Evolutionary conservation across 495 filamentous ascomycete species (phyloP).

Genomic region (Penicillium argentinense): DNA sequence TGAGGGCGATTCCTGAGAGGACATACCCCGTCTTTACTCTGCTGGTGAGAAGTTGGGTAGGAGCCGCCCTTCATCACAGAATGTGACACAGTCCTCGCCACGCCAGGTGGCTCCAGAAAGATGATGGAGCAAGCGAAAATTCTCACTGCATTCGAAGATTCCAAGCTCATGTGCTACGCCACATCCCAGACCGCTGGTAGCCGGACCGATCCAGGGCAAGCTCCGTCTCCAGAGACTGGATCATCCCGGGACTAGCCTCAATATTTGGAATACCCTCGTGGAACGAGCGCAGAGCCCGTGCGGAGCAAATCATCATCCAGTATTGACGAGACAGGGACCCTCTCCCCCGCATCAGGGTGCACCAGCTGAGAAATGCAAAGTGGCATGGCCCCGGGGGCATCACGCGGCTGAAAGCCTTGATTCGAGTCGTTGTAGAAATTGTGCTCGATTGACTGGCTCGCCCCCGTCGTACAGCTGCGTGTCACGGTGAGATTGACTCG

Average conservation of each 20-base stretch:
- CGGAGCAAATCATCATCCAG: not conserved
- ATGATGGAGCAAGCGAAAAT: not conserved
- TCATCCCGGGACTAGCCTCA: slow-evolving; percentile 3
- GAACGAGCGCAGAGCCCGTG: slow-evolving; percentile 4
- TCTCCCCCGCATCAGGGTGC: not conserved
- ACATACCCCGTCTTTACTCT: too few relatives aligned
- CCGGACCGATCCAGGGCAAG: slow-evolving; percentile 3
- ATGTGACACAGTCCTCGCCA: slow-evolving; percentile 7
- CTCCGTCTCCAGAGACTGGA: slow-evolving; percentile 1
- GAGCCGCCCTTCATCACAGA: not conserved
- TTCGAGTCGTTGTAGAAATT: slow-evolving; percentile 4
- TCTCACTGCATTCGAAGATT: not conserved
- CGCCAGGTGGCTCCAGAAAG: slow-evolving; percentile 2
- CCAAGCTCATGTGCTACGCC: slow-evolving; percentile 5
- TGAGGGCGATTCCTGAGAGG: not conserved
- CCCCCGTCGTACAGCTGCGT: slow-evolving; percentile 23
- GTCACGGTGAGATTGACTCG: slow-evolving; percentile 26
- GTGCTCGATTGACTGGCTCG: slow-evolving; percentile 7
- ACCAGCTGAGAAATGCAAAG: slow-evolving; percentile 9
- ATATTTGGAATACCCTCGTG: slow-evolving; percentile 11
- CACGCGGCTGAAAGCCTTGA: slow-evolving; percentile 13
- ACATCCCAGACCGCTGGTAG: slow-evolving; percentile 13
- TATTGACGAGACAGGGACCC: not conserved
- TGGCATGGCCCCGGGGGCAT: slow-evolving; percentile 1
- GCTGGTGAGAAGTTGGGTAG: not conserved